These are phyloP conservation scores for Penicillium psychrosexuale DNA, from an alignment of 2,329 filamentous ascomycete species.

Conservation along the genomic window DNA sequence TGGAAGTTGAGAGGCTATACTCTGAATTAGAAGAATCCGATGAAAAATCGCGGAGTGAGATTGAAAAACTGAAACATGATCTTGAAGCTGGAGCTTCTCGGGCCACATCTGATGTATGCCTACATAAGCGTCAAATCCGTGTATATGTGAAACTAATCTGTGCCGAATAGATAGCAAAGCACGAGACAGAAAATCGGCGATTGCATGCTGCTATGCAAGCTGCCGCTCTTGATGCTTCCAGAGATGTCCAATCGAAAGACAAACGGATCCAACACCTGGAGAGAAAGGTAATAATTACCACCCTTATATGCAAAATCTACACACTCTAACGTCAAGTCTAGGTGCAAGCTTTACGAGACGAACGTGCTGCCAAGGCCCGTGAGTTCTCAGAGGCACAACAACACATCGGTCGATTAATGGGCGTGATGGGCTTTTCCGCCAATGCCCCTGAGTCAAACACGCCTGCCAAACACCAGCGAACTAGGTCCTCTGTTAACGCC, in stretches of 20 bases:
- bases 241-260: slow-evolving; percentile 31
- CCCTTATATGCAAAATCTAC: neutral
- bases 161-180: slow-evolving; percentile 19
- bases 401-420: slow-evolving; percentile 39
- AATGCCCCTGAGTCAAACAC: slow-evolving; percentile 16
- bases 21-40: slow-evolving; percentile 21
- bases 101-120: slow-evolving; percentile 23
- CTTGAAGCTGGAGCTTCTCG: slow-evolving; percentile 21
- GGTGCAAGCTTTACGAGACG: slow-evolving; percentile 36
- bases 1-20: slow-evolving; percentile 21
- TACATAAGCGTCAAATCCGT: neutral
- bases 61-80: slow-evolving; percentile 22
- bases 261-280: slow-evolving; percentile 33
- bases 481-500: slow-evolving; percentile 13
- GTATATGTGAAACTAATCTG: neutral
- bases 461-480: slow-evolving; percentile 16
- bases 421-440: slow-evolving; percentile 37
- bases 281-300: slow-evolving; percentile 26
- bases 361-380: slow-evolving; percentile 36
- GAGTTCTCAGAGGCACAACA: slow-evolving; percentile 42
- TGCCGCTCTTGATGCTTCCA: slow-evolving; percentile 23
- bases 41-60: slow-evolving; percentile 18
- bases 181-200: slow-evolving; percentile 26
- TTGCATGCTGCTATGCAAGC: slow-evolving; percentile 27
- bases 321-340: slow-evolving; percentile 11